Base-by-base conservation (phyloP, 228 moss, liverwort and hornwort genomes). In the Sphagnum fallax region DNA sequence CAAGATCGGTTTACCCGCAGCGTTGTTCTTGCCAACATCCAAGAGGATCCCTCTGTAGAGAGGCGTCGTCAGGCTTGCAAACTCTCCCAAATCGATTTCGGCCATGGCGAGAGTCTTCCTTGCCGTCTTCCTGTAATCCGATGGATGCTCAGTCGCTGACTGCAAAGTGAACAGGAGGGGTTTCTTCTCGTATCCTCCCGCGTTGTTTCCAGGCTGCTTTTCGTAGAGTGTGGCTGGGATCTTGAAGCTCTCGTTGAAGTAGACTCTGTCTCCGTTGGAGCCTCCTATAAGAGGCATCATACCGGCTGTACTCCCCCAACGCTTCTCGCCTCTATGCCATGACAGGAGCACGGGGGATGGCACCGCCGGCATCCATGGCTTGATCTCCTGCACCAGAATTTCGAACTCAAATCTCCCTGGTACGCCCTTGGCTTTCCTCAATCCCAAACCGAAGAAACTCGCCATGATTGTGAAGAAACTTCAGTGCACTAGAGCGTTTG, bases 241-340 rank as follows among this genome's bases (percentile, higher is more conserved):
- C 6, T 65, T 78, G 48, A 95, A 90, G 1, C 73, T 65, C 60
- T 95, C 92, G 6, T 91, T 90, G 76, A 95, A 90, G n/a, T 76
- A 70, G 18, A 92, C 14, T 72, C 79, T 87, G 49, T 87, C 80
- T 9, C 90, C 91, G 72, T 88, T 70, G 0, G 5, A 47, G 66
- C 65, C 63, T 68, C 85, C 92, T 61, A 71, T 6, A 4, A 48
- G 55, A 15, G 92, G 90, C 57, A 84, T 76, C 58, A 65, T 75
- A 18, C 68, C 82, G 60, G 79, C 85, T 7, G 87, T 92, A 5
- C 60, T 84, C 51, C 95, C 89, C 49, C 70, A 84, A 51, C 73
- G 82, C 65, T 81, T 95, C 72, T 84, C 89, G 49, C 95, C 95
- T 70, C 81, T 80, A 52, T 66, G 79, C 95, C 95, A 95, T 50